phyloP scores from a whole-genome alignment of 2,329 filamentous ascomycete species.

The Talaromyces sp. region DNA sequence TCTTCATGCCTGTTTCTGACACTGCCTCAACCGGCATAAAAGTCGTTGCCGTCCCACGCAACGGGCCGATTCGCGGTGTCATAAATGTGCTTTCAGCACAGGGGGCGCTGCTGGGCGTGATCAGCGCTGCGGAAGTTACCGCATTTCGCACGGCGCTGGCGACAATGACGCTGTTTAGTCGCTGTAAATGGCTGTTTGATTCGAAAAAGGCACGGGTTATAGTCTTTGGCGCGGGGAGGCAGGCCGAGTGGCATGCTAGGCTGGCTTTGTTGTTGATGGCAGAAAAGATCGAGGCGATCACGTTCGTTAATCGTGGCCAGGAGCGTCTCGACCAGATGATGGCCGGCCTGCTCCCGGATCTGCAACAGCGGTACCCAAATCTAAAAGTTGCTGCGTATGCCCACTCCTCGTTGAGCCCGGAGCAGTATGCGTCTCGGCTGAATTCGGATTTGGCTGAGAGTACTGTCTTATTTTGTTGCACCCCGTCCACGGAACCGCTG shows the following conservation, averaged over 20 bases:
- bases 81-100: constrained; percentile 63
- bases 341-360: constrained; percentile 22
- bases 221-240: constrained; percentile 46
- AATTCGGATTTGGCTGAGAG: constrained; percentile 24
- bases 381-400: constrained; percentile 33
- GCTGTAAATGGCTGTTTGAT: constrained; percentile 23
- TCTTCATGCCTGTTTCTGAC: constrained; percentile 71
- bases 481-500: constrained; percentile 41
- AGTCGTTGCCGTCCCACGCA: constrained; percentile 57
- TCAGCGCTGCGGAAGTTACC: constrained; percentile 70
- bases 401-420: not conserved
- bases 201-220: constrained; percentile 30
- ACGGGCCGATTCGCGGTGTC: constrained; percentile 54
- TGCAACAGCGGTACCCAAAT: constrained; percentile 33
- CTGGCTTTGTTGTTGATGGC: constrained; percentile 35
- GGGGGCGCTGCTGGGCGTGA: constrained; percentile 60
- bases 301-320: constrained; percentile 67
- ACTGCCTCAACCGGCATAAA: constrained; percentile 64
- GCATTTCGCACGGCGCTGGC: constrained; percentile 75
- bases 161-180: constrained; percentile 60
- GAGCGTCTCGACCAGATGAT: constrained; percentile 53
- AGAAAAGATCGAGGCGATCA: constrained; percentile 54
- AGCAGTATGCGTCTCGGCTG: constrained; percentile 30
- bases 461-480: constrained; percentile 48
- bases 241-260: constrained; percentile 48